Conservation (phyloP, 148 eudicot species). For the Cornus controversa region DNA sequence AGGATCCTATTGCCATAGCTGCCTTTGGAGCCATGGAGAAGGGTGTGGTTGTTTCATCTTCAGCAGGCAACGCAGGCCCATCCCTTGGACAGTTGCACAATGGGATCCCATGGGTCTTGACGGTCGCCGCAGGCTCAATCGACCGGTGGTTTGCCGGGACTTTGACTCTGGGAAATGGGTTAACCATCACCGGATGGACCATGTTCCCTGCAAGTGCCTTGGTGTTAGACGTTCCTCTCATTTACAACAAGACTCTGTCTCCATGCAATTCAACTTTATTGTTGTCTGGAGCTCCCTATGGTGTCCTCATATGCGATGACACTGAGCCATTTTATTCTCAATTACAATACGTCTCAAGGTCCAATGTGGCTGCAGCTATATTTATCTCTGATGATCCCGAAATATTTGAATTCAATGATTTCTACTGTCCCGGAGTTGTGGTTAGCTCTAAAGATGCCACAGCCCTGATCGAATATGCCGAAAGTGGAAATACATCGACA, state of each 20-base stretch:
- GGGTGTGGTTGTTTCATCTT: constrained; percentile 30
- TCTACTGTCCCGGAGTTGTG: constrained; percentile 19
- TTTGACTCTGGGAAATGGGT: constrained; percentile 27
- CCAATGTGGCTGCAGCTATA: constrained; percentile 15
- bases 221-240: constrained; percentile 6
- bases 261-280: constrained; percentile 11
- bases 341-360: not conserved
- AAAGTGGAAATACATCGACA: not conserved
- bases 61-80: constrained; percentile 24
- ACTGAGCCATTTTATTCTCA: not conserved
- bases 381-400: not conserved
- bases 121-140: constrained; percentile 25
- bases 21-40: constrained; percentile 34
- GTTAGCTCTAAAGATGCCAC: constrained; percentile 15
- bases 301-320: constrained; percentile 20
- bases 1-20: constrained; percentile 34
- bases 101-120: constrained; percentile 35
- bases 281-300: not conserved
- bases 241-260: constrained; percentile 20
- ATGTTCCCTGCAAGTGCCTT: constrained; percentile 28
- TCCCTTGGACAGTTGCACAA: constrained; percentile 7
- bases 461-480: constrained; percentile 8
- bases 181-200: constrained; percentile 20
- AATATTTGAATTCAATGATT: not conserved
- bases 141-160: constrained; percentile 29